These are phyloP conservation scores for Glutinoglossum americanum DNA, from an alignment of 495 filamentous ascomycete genomes.

Conservation along the genomic window DNA sequence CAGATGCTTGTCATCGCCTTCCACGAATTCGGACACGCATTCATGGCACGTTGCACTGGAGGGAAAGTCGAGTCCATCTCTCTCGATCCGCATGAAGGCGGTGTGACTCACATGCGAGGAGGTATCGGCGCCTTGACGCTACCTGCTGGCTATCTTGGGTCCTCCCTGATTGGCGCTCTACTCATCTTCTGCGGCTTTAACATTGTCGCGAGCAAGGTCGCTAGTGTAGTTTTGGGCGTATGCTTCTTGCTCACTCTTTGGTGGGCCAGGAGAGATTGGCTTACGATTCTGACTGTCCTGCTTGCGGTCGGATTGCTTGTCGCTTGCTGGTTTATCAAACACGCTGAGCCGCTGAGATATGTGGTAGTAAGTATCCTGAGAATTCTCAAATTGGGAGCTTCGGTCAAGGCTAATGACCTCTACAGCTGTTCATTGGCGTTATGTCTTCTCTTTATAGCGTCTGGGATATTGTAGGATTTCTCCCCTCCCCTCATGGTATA, in stretches of 20 bases:
- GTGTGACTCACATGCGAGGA: constrained; percentile 63
- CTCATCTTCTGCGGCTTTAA: constrained; percentile 66
- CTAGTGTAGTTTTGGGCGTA: constrained; percentile 46
- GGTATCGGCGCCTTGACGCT: constrained; percentile 50
- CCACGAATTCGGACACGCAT: constrained; percentile 65
- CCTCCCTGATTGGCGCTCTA: constrained; percentile 50
- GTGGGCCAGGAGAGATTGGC: constrained; percentile 61
- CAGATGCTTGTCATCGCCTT: constrained; percentile 73
- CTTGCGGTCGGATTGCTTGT: constrained; percentile 48
- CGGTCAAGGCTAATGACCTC: not conserved
- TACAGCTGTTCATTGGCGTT: constrained; percentile 51
- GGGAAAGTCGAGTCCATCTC: constrained; percentile 53
- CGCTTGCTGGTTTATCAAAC: constrained; percentile 59
- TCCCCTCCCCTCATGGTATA: not conserved
- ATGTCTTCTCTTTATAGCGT: constrained; percentile 42
- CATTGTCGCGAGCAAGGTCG: constrained; percentile 58
- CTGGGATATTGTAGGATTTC: constrained; percentile 53
- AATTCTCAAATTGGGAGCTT: not conserved
- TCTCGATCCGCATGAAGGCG: constrained; percentile 46
- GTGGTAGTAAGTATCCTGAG: constrained; percentile 31
- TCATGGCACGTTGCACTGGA: constrained; percentile 48
- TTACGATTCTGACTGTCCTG: constrained; percentile 47
- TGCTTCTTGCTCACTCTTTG: constrained; percentile 58
- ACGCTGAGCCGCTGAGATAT: constrained; percentile 50
- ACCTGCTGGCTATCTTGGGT: constrained; percentile 58